phyloP scores from a whole-genome alignment of 2,329 filamentous ascomycete genomes.

The Colletotrichum theobromicola region DNA sequence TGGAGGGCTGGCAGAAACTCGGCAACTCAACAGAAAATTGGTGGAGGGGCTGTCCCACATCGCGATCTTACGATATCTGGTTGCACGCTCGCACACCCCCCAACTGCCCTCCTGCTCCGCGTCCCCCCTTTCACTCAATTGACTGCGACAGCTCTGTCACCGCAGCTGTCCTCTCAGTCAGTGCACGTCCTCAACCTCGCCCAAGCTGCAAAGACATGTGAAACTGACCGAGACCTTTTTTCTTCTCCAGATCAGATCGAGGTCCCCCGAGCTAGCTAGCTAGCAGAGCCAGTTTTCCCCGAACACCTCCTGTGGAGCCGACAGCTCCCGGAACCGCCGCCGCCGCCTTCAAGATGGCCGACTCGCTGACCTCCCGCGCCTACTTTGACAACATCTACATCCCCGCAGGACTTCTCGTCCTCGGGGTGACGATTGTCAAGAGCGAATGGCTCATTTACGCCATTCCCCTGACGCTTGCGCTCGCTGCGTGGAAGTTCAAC shows the following conservation, averaged over 20 bases:
- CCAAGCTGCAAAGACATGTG: background rate
- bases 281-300: background rate
- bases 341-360: constrained; percentile 29
- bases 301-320: constrained; percentile 6
- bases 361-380: constrained; percentile 58
- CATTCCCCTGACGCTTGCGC: constrained; percentile 64
- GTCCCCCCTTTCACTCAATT: background rate
- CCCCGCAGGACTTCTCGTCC: constrained; percentile 77
- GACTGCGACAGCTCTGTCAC: background rate
- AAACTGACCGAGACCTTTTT: background rate
- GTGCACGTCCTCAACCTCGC: background rate
- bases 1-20: constrained; percentile 14
- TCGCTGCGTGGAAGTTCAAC: constrained; percentile 76
- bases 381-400: constrained; percentile 84
- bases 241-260: background rate
- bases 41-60: constrained; percentile 14
- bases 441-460: constrained; percentile 78
- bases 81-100: background rate
- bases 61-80: constrained; percentile 18
- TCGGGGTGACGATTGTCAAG: constrained; percentile 81
- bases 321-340: background rate
- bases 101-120: background rate
- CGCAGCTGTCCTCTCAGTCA: background rate
- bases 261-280: background rate
- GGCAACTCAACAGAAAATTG: constrained; percentile 20